Base-by-base conservation (phyloP, 2,329 filamentous ascomycete genomes). In the Penicillium palitans region DNA sequence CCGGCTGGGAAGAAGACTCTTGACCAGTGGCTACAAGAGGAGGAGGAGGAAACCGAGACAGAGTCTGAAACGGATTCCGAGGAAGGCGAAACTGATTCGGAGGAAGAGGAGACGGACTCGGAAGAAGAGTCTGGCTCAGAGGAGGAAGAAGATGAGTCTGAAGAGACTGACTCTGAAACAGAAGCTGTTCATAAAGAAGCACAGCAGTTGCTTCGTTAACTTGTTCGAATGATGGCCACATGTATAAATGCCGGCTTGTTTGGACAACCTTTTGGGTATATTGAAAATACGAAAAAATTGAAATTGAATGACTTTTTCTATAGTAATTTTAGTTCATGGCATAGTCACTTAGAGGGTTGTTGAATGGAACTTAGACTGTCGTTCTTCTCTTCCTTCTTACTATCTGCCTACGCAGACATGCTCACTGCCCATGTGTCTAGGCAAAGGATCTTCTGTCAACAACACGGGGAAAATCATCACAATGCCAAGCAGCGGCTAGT, bases 1-100 rank as follows among this genome's bases (percentile, higher is more conserved):
- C 59, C 69, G 17, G 75, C 77, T 6, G 87, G 87, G 52, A 85
- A 86, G 41, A 96, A 96, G 83, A 91, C 88, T 21, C 78, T 99
- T 61, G 92, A 98, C 78, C 91, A 96, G 72, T 98, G 95, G 93
- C 80, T 98, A 57, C 91, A 88, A n/a, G 50, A 52, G 5, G 84
- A 81, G 2, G 83, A 83, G 12, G 80, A 81, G 10, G 81, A 83
- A 25, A 81, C 80, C 2, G 82, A 81, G 7, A 80, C 81, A 6
- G 83, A 83, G 2, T 79, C 81, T 7, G 80, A 79, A 8, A 79
- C 82, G 0, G 81, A 82, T 2, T 81, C 62, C 4, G 67, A 79
- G 1, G 80, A 81, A 2, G 75, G 75, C 7, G 73, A 74, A 50
- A 72, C 68, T 35, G 77, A 76, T 52, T 74, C 66, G 8, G 70